Evolutionary conservation across 1,284 basidiomycete species (phyloP), one percentile per base, ranked within the genome.

Genomic region (Ceratobasidium sp.): DNA sequence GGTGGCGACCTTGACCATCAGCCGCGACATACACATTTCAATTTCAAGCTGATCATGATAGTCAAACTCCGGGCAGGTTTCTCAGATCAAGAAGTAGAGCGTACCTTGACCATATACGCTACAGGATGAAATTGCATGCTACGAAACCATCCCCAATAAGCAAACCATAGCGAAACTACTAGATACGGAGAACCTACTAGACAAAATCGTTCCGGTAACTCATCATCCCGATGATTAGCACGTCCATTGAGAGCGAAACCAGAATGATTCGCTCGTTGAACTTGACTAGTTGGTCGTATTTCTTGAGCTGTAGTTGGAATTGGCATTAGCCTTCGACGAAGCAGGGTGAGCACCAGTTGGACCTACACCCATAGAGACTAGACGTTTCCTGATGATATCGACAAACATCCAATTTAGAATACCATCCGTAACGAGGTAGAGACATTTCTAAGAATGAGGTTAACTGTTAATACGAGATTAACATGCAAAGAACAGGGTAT

Each of bases 381-480:
- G 81, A 0, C 79, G 79, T 44, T 78, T 62, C 59, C 40, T 46
- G 52, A 81, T 79, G n/a, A 54, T 69, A 4, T 59, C 33, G 28
- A 81, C 75, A 70, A 81, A 81, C 50, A 79, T 57, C 15, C 50
- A 62, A 76, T 80, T 80, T 33, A 80, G 77, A 6, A 66, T 69
- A 17, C 68, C 75, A 44, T 81, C 81, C 38, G 80, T 77, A 15
- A 80, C 56, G 42, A 81, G 77, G 76, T 81, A 81, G n/a, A 81
- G 68, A 66, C 71, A 57, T 67, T 79, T 77, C 73, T 75, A 66
- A 5, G 12, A 23, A 17, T 23, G 33, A 12, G 3, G n/a, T 61
- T 26, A 70, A 26, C 5, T 23, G 28, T 54, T 33, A 44, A 13
- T 46, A 3, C 69, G 26, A 28, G 42, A 9, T 23, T 12, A 3